Conservation (phyloP, 257 asterid species). For the Plantago major region DNA sequence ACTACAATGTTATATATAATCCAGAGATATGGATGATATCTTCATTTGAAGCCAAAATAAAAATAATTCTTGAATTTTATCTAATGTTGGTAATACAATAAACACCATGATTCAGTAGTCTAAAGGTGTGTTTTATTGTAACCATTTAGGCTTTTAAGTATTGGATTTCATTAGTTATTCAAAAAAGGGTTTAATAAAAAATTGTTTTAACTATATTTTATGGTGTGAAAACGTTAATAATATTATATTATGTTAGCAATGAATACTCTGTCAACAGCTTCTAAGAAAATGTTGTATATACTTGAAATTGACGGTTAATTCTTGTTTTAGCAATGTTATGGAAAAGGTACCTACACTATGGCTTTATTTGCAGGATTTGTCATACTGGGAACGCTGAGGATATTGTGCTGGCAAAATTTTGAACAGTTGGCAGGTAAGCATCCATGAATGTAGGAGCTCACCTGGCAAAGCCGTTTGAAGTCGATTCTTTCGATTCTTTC, state of each 20-base stretch:
- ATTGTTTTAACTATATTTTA: no score
- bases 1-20: neutral
- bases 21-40: neutral
- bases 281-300: no score
- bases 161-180: no score
- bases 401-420: neutral
- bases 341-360: no score
- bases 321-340: neutral
- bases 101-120: neutral
- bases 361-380: conserved; percentile 35
- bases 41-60: neutral
- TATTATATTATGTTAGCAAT: no score
- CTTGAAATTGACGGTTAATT: neutral
- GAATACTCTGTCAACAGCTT: no score
- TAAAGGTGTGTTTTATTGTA: neutral
- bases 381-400: conserved; percentile 37
- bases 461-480: neutral
- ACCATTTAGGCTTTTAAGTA: no score
- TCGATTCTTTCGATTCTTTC: conserved; percentile 34
- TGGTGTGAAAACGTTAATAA: no score
- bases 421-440: conserved; percentile 2
- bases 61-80: neutral
- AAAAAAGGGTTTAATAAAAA: no score
- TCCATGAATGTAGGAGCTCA: conserved; percentile 1
- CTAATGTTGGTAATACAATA: neutral